A percentile compares a stretch with the other conserved stretches of the same genome.
These are phyloP conservation scores for Leccinum griseonigrum DNA, from an alignment of 1,284 basidiomycete genomes.

Conservation along the genomic window DNA sequence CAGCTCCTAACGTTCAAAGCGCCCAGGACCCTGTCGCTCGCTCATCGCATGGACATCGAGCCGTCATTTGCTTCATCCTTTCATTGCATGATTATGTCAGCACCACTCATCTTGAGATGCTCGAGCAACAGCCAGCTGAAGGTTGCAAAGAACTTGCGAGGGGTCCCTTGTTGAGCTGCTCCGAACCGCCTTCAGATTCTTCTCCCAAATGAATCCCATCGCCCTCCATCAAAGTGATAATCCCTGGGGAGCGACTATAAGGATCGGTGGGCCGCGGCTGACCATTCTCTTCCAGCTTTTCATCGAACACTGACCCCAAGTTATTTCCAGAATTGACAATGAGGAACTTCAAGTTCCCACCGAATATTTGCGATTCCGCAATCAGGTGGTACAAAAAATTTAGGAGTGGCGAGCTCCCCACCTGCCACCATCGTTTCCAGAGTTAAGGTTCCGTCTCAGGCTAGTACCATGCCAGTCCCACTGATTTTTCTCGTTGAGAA, in stretches of 20 bases:
- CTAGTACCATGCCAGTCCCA: background rate
- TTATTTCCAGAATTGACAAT: conserved; percentile 1
- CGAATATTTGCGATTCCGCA: conserved; percentile 1
- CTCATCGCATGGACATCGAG: no score
- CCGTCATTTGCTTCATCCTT: conserved; percentile 4
- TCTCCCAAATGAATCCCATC: conserved; percentile 3
- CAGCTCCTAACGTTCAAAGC: no score
- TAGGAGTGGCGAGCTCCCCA: background rate
- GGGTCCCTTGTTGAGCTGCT: background rate
- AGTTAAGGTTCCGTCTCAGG: background rate
- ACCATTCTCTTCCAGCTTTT: conserved; percentile 1
- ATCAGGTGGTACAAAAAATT: conserved; percentile 4
- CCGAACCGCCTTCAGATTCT: background rate
- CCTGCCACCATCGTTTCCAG: background rate
- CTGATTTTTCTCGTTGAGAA: background rate
- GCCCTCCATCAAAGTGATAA: conserved; percentile 2
- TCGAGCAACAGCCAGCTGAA: conserved; percentile 6
- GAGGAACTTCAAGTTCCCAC: conserved; percentile 1
- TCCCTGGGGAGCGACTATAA: background rate
- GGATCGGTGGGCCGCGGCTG: background rate
- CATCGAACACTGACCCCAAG: background rate
- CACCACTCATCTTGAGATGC: conserved; percentile 7
- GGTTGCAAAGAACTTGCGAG: conserved; percentile 1
- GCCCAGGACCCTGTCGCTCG: no score
- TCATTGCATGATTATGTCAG: conserved; percentile 1